Evolutionary conservation across 768 basidiomycete species (phyloP), one percentile per base, ranked within the genome.

Genomic region (Austroboletus festivus): DNA sequence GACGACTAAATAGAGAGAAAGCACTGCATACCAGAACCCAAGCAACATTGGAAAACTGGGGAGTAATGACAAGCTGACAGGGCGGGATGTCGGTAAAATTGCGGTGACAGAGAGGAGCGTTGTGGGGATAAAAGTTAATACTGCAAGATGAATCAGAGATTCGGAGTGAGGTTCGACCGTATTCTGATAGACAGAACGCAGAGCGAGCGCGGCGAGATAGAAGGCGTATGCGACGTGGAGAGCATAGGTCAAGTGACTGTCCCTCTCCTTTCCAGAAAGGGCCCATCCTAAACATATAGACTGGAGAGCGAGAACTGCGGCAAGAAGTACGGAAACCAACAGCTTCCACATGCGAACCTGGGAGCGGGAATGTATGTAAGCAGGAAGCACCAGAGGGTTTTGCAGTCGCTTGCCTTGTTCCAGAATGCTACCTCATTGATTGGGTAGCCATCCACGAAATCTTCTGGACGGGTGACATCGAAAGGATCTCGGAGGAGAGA

Each of bases 381-480:
- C 26, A 46, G n/a, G 28, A n/a, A 19, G 33, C 33, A 47, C 20
- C 1, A n/a, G 4, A 12, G 20, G 34, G 13, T 20, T 48, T 23
- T 30, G 9, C 9, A 21, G 4, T 24, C 39, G 67, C 76, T 38
- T 55, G 78, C 83, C 65, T 71, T 68, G n/a, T 58, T 55, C 83
- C 82, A 84, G 64, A 89, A 89, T 3, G 48, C 66, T 4, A 71
- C 72, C 44, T 78, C 83, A 20, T 86, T 67, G 34, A 88, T 71
- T 8, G 87, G 83, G 44, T 77, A 76, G 4, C 86, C 86, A 52
- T 88, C 83, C 12, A 82, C 50, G 30, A 79, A 54, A 55, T 92
- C 89, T 61, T 85, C 83, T 9, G 82, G 78, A n/a, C 62, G 80
- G 18, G 81, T 78, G n/a, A 92, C 82, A 60, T 82, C 79, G 59